phyloP scores from a whole-genome alignment of 2,329 filamentous ascomycete species.

The Trichoderma polysporum region DNA sequence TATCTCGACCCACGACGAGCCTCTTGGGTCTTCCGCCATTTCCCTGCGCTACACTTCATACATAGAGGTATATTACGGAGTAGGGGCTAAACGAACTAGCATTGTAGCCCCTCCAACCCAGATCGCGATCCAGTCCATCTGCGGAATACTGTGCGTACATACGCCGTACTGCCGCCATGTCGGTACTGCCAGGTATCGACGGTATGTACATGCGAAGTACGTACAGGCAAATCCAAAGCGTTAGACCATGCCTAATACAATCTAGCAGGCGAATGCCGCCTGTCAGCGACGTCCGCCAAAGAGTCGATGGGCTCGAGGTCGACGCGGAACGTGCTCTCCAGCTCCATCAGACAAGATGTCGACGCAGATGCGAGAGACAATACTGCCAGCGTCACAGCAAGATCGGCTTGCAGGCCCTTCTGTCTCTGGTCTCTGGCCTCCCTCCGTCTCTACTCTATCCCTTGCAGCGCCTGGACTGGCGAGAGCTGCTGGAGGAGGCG shows the following conservation, averaged over 20 bases:
- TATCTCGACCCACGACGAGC: background rate
- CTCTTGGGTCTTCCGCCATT: background rate
- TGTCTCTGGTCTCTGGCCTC: background rate
- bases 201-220: background rate
- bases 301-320: background rate
- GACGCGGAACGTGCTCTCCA: background rate
- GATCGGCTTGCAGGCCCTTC: constrained; percentile 14
- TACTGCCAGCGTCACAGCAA: background rate
- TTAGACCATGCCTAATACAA: background rate
- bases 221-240: background rate
- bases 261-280: constrained; percentile 5
- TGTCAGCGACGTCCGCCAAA: constrained; percentile 5
- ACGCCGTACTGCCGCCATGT: background rate
- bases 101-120: background rate
- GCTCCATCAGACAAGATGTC: background rate
- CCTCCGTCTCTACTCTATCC: background rate
- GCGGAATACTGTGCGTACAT: constrained; percentile 2
- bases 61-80: background rate
- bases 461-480: background rate
- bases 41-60: background rate
- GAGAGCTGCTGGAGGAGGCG: background rate
- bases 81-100: background rate
- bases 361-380: background rate
- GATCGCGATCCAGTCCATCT: constrained; percentile 14
- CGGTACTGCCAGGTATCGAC: background rate